Evolutionary conservation across 306 rosid species (phyloP).

Genomic region (Spatholobus suberectus): DNA sequence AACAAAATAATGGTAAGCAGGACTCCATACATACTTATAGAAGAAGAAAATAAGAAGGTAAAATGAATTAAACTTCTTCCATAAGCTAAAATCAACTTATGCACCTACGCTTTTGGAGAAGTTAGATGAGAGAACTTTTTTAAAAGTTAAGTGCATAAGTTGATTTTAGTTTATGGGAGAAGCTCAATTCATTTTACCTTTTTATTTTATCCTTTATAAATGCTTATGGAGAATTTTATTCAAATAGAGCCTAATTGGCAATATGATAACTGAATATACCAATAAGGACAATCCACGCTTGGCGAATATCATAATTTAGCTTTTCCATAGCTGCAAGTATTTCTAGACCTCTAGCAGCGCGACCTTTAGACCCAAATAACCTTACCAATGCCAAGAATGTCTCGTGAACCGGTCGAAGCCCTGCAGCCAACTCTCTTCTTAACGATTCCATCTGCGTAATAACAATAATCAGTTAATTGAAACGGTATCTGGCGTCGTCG

Average conservation of each 20-base stretch:
- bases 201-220: neutral
- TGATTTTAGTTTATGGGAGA: neutral
- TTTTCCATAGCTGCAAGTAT: conserved; percentile 91
- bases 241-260: neutral
- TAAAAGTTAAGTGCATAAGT: neutral
- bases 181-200: neutral
- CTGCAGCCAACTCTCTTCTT: conserved; percentile 82
- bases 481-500: neutral
- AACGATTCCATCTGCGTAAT: conserved; percentile 70
- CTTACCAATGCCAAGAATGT: conserved; percentile 81
- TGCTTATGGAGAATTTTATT: neutral
- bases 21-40: too few relatives aligned
- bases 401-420: conserved; percentile 91
- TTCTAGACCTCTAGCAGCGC: conserved; percentile 67
- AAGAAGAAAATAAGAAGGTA: neutral
- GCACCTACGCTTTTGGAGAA: too few relatives aligned
- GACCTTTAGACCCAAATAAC: conserved; percentile 79
- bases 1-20: too few relatives aligned
- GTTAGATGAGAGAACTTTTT: too few relatives aligned
- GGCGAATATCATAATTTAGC: conserved; percentile 21
- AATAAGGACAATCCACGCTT: conserved; percentile 62
- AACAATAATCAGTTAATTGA: neutral
- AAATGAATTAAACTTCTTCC: neutral
- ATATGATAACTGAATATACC: conserved; percentile 46
- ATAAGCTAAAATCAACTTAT: neutral